phyloP scores from a whole-genome alignment of 2,329 filamentous ascomycete genomes.

The Calonectria naviculata region DNA sequence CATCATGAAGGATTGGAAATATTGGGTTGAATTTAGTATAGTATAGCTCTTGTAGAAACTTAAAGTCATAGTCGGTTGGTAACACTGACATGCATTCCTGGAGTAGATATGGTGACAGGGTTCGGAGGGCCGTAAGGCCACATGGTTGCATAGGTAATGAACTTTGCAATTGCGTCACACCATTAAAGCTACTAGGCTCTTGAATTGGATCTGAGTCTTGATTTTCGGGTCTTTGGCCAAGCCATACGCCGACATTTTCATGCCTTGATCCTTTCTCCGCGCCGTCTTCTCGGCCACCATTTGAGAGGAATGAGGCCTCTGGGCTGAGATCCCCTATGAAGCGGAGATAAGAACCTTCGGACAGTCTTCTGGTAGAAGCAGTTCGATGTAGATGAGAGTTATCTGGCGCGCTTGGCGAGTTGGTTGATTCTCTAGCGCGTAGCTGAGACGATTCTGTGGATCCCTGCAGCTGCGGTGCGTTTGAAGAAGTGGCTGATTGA shows the following conservation, averaged over 20 bases:
- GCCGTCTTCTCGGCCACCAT: neutral
- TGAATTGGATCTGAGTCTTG: neutral
- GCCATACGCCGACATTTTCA: slow-evolving; percentile 11
- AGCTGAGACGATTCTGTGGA: neutral
- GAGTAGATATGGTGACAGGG: neutral
- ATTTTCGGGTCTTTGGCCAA: neutral
- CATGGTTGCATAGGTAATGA: neutral
- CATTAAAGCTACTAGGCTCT: neutral
- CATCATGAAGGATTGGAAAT: slow-evolving; percentile 1
- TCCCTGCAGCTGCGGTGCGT: neutral
- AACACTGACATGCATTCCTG: slow-evolving; percentile 20
- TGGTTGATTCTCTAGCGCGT: neutral
- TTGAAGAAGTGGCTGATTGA: neutral
- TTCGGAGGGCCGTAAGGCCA: neutral
- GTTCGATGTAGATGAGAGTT: neutral
- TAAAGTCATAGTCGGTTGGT: neutral
- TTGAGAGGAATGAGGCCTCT: slow-evolving; percentile 14
- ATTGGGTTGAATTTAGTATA: slow-evolving; percentile 7
- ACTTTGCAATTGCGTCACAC: neutral
- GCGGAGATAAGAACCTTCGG: neutral
- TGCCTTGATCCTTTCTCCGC: slow-evolving; percentile 1
- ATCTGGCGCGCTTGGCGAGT: neutral
- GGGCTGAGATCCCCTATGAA: slow-evolving; percentile 15
- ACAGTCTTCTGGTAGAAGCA: neutral
- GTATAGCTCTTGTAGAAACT: neutral